A percentile compares a stretch with the other conserved stretches of the same genome.
phyloP scores from a whole-genome alignment of 1,284 basidiomycete species.

The Schizophyllum commune region DNA sequence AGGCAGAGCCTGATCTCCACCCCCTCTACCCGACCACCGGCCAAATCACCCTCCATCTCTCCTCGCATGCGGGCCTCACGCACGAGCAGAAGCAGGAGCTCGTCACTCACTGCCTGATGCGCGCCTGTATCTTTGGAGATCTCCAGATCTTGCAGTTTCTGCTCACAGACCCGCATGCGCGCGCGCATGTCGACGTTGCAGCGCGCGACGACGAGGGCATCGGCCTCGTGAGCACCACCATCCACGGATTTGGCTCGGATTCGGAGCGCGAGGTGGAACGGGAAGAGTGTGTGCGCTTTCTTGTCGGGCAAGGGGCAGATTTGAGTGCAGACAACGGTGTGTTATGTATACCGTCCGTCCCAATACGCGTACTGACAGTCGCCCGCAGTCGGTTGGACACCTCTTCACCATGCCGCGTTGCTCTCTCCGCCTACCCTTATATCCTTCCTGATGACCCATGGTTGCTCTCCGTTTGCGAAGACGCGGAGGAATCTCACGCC shows the following conservation, averaged over 20 bases:
- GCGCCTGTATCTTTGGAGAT: conserved; percentile 72
- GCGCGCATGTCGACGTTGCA: conserved; percentile 58
- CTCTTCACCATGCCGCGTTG: conserved; percentile 90
- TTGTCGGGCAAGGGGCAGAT: conserved; percentile 76
- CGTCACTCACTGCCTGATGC: conserved; percentile 60
- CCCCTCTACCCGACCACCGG: conserved; percentile 64
- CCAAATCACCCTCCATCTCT: conserved; percentile 56
- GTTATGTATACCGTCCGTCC: conserved; percentile 17
- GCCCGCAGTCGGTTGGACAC: conserved; percentile 80
- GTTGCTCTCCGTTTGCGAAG: conserved; percentile 70
- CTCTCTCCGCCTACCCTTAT: conserved; percentile 87
- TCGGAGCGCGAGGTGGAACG: conserved; percentile 77
- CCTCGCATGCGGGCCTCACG: conserved; percentile 56
- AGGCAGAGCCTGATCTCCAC: conserved; percentile 67
- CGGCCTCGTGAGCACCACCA: conserved; percentile 70
- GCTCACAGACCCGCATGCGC: conserved; percentile 63
- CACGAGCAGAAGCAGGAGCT: conserved; percentile 61
- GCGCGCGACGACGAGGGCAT: conserved; percentile 79
- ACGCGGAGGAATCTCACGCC: conserved; percentile 76
- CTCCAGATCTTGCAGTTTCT: conserved; percentile 63
- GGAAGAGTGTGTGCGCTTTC: conserved; percentile 79
- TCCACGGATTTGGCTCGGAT: conserved; percentile 78
- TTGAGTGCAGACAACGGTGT: conserved; percentile 60
- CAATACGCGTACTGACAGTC: conserved; percentile 1
- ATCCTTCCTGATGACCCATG: conserved; percentile 88